Conservation (phyloP, 305 asterid genomes). For the Coffea humblotiana region DNA sequence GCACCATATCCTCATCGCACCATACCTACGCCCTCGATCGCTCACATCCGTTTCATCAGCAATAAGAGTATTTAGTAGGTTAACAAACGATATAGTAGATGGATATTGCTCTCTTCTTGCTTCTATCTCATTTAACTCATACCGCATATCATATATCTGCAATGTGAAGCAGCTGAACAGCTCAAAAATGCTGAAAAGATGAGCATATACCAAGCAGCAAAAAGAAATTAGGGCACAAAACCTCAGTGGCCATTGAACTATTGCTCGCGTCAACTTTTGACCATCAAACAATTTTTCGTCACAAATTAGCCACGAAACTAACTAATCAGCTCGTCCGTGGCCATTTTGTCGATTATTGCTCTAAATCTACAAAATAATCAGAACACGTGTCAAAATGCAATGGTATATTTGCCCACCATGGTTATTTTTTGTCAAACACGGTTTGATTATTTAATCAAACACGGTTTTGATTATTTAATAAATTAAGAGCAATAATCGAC, state of each 20-base stretch:
- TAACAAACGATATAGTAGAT: slow-evolving; percentile 87
- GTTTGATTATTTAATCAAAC: no score
- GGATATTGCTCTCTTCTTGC: slow-evolving; percentile 98
- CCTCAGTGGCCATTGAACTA: neutral
- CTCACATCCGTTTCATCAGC: slow-evolving; percentile 80
- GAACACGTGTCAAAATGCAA: no score
- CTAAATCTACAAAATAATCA: no score
- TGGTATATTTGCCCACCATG: no score
- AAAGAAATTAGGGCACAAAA: slow-evolving; percentile 7
- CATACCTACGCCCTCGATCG: slow-evolving; percentile 89
- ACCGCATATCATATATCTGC: slow-evolving; percentile 97
- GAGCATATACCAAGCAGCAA: slow-evolving; percentile 1
- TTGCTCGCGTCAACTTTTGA: no score
- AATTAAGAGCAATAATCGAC: no score
- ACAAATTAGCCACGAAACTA: no score
- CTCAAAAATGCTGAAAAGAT: slow-evolving; percentile 6
- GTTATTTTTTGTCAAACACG: no score
- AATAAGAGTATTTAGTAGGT: slow-evolving; percentile 74
- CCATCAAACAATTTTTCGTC: no score
- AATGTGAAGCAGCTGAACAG: slow-evolving; percentile 17
- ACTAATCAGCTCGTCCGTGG: no score
- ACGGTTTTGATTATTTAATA: no score
- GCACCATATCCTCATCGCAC: slow-evolving; percentile 9
- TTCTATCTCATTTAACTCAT: slow-evolving; percentile 94
- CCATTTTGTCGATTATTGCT: no score